Base-by-base conservation (phyloP, 805 yeast genomes). In the Starmerella asiatica region DNA sequence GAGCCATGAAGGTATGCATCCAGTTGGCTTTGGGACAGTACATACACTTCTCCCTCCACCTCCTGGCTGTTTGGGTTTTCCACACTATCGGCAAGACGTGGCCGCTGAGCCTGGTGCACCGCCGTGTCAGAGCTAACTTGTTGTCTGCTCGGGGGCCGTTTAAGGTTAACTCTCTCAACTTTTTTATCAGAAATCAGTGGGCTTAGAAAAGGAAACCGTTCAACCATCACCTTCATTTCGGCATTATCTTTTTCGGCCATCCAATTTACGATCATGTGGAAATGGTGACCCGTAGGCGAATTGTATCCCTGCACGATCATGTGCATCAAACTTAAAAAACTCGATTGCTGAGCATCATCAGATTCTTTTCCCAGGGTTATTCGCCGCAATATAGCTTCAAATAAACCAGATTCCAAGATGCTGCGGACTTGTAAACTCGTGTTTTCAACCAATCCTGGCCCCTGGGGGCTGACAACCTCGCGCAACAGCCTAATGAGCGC, bases 271-370 rank as follows among this genome's bases (percentile, higher is more conserved):
- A 38, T 14, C 11, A 28, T 5, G 15, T 32, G 27, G 19, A 21
- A 28, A 33, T 38, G 41, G 23, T 12, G 9, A 11, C 11, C 26
- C 26, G 11, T 23, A 7, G 9, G 11, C 26, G 7, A 7, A 23
- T 23, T 11, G 26, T n/a, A 17, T 14, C 46, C 43, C 16, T 38
- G 37, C 18, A 35, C 39, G 15, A 48, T 32, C 5, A 23, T 24
- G 29, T 42, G 41, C 37, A 59, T 43, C 29, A 86, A 63, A 54
- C 80, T 85, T 34, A 84, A 63, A 46, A 88, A 70, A 5, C 86
- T 70, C 0, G 95, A 84, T 52, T 75, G 79, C 3, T 79, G 68
- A 43, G 85, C 59, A 53, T 76, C 79, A 54, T 80, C 75, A 29
- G 60, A 58, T 23, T 63, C 58, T 5, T 68, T 62, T 8, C 73